Percentiles rank a stretch among this genome's conserved stretches.
These are phyloP conservation scores for Annulohypoxylon maeteangense DNA, from an alignment of 495 filamentous ascomycete genomes.

Conservation along the genomic window DNA sequence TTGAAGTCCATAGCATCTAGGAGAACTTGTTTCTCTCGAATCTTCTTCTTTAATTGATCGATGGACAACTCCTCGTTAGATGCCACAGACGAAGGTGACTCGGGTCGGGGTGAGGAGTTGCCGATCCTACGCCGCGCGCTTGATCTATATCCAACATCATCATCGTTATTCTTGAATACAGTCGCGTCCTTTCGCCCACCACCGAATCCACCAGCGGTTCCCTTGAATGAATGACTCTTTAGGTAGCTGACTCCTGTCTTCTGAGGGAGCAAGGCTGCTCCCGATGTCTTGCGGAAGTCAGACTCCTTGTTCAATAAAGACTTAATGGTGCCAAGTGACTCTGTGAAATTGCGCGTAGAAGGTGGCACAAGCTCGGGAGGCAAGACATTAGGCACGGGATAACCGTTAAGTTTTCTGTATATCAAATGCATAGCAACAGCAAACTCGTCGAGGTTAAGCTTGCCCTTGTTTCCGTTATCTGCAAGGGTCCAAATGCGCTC, in stretches of 20 bases:
- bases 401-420: constrained; percentile 94
- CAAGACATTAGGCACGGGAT: constrained; percentile 89
- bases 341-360: constrained; percentile 91
- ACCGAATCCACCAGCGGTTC: constrained; percentile 53
- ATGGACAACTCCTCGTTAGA: constrained; percentile 83
- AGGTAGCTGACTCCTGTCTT: constrained; percentile 98
- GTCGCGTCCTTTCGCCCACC: constrained; percentile 89
- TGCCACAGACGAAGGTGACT: constrained; percentile 75
- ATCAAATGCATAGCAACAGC: constrained; percentile 99
- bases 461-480: constrained; percentile 91
- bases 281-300: constrained; percentile 81
- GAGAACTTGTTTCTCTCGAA: constrained; percentile 93
- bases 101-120: constrained; percentile 78
- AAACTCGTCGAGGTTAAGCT: constrained; percentile 97
- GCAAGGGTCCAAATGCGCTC: constrained; percentile 96
- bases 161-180: constrained; percentile 95
- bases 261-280: constrained; percentile 88
- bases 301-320: constrained; percentile 92
- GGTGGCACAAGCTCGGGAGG: constrained; percentile 95
- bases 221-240: constrained; percentile 92
- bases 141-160: constrained; percentile 88
- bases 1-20: constrained; percentile 98
- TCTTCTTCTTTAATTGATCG: constrained; percentile 91
- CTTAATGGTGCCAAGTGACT: constrained; percentile 92
- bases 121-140: constrained; percentile 89